Percentiles rank a stretch among this genome's conserved stretches.
phyloP scores from a whole-genome alignment of 23 red algal species.

The Pyropia haitanensis region DNA sequence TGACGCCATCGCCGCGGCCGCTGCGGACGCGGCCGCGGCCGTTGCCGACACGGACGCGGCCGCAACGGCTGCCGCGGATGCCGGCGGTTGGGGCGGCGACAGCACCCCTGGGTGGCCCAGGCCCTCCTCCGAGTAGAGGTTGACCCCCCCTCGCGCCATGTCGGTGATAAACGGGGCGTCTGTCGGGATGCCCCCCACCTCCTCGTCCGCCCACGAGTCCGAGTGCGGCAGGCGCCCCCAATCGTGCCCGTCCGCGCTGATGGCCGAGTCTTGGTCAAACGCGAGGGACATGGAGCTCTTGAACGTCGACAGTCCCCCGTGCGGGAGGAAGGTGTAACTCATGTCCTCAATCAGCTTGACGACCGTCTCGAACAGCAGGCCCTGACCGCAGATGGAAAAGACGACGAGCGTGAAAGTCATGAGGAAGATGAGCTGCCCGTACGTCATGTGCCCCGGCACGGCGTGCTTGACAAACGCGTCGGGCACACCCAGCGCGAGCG shows the following conservation, averaged over 20 bases:
- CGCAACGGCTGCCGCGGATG: no score
- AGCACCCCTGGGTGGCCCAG: no score
- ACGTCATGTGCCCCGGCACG: slow-evolving; percentile 43
- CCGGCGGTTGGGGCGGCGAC: no score
- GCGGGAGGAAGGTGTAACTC: slow-evolving; percentile 46
- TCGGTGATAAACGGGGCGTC: no score
- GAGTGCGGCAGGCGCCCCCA: no score
- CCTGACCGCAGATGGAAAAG: slow-evolving; percentile 86
- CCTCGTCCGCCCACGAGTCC: no score
- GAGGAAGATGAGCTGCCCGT: slow-evolving; percentile 80
- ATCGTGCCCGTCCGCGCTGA: slow-evolving; percentile 5
- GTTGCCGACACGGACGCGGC: no score
- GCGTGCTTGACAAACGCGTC: slow-evolving; percentile 59
- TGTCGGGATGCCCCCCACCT: no score
- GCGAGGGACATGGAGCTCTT: slow-evolving; percentile 25
- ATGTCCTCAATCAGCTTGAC: slow-evolving; percentile 54
- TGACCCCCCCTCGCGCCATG: no score
- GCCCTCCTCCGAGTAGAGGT: no score
- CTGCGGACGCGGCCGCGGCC: no score
- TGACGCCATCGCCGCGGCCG: no score
- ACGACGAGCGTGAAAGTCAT: slow-evolving; percentile 88
- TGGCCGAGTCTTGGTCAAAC: slow-evolving; percentile 12
- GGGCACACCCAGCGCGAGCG: slow-evolving; percentile 78
- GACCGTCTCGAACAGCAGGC: slow-evolving; percentile 84
- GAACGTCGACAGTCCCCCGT: slow-evolving; percentile 44